Base-by-base conservation (phyloP, 2,329 filamentous ascomycete genomes). In the Amylocarpus encephaloides region DNA sequence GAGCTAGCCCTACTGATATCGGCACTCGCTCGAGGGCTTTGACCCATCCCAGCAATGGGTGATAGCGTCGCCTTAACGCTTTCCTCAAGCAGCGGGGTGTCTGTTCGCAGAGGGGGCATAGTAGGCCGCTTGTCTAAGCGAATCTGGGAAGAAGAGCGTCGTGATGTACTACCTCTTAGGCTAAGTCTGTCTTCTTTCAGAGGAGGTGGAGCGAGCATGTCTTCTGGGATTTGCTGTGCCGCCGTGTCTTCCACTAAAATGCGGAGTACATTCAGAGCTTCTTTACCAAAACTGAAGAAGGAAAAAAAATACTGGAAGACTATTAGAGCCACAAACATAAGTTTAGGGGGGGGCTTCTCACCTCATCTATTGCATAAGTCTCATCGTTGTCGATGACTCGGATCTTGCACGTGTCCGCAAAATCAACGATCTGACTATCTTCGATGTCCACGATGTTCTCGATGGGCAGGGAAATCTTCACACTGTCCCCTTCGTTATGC, bases 401-500 rank as follows among this genome's bases (percentile, higher is more conserved):
- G 54, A 98, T 83, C 69, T 95, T 96, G 71, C 94, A 86, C 0
- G 93, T 97, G 55, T 96, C 88, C 18, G 90, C 89, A 67, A 95
- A 90, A 56, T 94, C 88, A 49, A 95, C 78, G 71, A 96, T 89
- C 50, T 88, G 85, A 43, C 85, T 93, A 57, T 95, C 88, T 66
- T 97, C 93, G 41, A 97, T 83, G 60, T 97, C 92, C 51, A 97
- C 83, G 16, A 97, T 79, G 58, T 95, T 95, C 52, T 84, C 79
- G 46, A 95, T 86, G 0, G 91, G 92, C 26, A 97, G 71, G 1
- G 88, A 93, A 49, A 97, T 94, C 72, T 97, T 97, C 67, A 98
- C 88, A 64, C 91, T 95, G 65, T 96, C 91, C 9, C 93, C 92
- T 56, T 96, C 92, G 63, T 97, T 97, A 69, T 94, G 91, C 10